A percentile compares a stretch with the other conserved stretches of the same genome.
Evolutionary conservation across 78 protist species (phyloP).

Genomic region (Fonticula alba): DNA sequence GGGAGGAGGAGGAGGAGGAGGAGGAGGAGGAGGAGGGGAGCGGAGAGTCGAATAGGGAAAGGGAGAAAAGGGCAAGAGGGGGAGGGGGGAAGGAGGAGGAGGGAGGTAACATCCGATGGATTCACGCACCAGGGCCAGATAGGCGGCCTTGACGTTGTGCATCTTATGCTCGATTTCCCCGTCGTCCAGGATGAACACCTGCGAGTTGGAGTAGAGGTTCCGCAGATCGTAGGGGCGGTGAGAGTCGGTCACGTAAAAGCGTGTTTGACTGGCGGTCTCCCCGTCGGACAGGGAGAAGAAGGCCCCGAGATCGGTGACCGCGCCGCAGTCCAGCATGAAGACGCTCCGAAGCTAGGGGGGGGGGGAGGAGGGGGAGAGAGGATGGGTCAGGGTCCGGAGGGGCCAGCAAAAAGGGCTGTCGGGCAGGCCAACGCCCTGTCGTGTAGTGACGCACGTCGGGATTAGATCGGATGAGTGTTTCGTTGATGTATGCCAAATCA

Average conservation of each 20-base stretch:
- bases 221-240: constrained; percentile 23
- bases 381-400: constrained; percentile 7
- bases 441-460: neutral
- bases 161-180: neutral
- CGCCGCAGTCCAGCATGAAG: constrained; percentile 37
- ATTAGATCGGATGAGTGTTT: neutral
- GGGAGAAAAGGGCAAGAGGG: no score
- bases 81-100: no score
- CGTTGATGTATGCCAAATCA: neutral
- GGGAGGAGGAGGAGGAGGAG: no score
- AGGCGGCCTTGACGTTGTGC: no score
- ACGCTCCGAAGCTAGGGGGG: no score
- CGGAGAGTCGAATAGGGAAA: no score
- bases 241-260: constrained; percentile 24
- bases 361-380: no score
- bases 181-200: neutral
- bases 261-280: no score
- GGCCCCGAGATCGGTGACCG: constrained; percentile 10
- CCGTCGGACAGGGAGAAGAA: constrained; percentile 13
- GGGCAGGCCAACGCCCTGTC: neutral
- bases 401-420: neutral
- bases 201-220: neutral
- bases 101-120: no score
- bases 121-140: no score
- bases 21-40: no score